These are phyloP conservation scores for Erucastrum elatum DNA, from an alignment of 345 rosid genomes.

Conservation along the genomic window DNA sequence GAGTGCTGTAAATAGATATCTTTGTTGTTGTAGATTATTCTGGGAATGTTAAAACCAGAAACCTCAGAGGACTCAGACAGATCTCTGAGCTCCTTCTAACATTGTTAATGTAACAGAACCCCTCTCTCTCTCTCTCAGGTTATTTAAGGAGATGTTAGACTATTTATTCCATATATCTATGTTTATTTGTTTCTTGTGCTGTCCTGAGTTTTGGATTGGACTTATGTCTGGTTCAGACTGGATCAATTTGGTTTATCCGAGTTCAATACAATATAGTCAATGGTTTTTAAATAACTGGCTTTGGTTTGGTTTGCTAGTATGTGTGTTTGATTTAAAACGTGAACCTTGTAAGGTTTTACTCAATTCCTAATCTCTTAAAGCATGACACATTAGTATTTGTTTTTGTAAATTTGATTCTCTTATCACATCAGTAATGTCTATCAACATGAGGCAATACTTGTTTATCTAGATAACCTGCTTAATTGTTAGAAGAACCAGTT, in stretches of 20 bases:
- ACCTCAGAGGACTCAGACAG: constrained; percentile 4
- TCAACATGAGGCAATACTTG: no score
- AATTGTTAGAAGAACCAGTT: no score
- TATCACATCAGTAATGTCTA: no score
- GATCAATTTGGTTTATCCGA: constrained; percentile 4
- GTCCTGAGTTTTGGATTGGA: neutral
- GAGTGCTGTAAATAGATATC: constrained; percentile 59
- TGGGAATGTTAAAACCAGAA: constrained; percentile 35
- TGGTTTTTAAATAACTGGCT: neutral
- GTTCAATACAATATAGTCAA: neutral
- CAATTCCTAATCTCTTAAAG: neutral
- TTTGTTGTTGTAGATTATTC: constrained; percentile 54
- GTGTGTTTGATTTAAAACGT: neutral
- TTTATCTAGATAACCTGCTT: no score
- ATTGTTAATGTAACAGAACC: constrained; percentile 32
- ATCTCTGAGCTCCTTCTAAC: constrained; percentile 32
- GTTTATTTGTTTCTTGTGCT: neutral
- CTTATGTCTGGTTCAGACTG: neutral
- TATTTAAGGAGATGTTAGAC: constrained; percentile 9
- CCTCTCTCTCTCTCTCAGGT: constrained; percentile 21
- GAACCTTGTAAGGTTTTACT: neutral
- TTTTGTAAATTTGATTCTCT: no score
- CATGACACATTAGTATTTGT: neutral
- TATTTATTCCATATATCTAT: constrained; percentile 6
- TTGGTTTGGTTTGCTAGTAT: neutral